Evolutionary conservation across 2,329 filamentous ascomycete species (phyloP), one percentile per base, ranked within the genome.

Genomic region (Lasiodiplodia theobromae): DNA sequence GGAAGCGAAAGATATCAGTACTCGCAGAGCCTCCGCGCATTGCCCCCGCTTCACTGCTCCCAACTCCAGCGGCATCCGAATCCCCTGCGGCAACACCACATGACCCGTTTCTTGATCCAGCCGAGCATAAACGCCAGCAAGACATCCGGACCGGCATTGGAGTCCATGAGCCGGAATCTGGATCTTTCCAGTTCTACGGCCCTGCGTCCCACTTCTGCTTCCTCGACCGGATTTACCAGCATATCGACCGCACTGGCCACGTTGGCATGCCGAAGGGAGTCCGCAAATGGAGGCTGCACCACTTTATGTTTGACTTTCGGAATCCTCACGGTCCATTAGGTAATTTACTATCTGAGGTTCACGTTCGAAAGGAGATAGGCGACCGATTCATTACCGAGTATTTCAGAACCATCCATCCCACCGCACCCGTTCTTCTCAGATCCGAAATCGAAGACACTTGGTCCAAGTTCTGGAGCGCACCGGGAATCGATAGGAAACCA

Each of bases 361-460:
- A 51, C 16, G 21, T 64, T n/a, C 44, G 18, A 3, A 64, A 64
- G 44, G 60, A 64, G 6, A 23, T 64, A 6, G 60, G 60, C 6
- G 60, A 64, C n/a, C 8, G 16, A 14, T 64, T 64, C 28, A 64
- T 64, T 12, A 14, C 23, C 5, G 60, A 34, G 18, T 64, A 64
- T 21, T 64, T 64, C 47, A 51, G 37, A 11, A 52, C 47, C 4
- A 25, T 52, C 11, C 60, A 64, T 16, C 60, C 60, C 18, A 44
- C 67, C 54, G 68, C 69, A 72, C 60, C 74, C 23, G 67, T 71
- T 49, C 76, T 77, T 14, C 77, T 81, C 18, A 76, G 76, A 23
- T 73, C 78, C 34, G 74, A 74, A 52, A 80, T 82, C 68, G 73
- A 84, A 18, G 78, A 79, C 2, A 79, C 84, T 65, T 80, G 80